phyloP scores from a whole-genome alignment of 2,329 filamentous ascomycete genomes.

The Penicillium digitatum region DNA sequence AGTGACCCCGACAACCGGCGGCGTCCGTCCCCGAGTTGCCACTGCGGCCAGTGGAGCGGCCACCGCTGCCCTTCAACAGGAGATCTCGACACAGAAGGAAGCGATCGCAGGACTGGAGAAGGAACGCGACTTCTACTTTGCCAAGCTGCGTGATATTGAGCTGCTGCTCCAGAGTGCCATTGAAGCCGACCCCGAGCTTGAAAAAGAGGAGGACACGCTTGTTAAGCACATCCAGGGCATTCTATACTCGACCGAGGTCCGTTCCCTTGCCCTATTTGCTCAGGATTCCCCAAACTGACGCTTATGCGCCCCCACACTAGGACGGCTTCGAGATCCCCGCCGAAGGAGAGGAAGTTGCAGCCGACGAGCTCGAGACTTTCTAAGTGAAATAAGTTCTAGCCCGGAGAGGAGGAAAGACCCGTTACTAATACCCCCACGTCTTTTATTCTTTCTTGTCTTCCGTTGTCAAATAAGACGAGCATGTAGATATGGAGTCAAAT shows the following conservation, averaged over 20 bases:
- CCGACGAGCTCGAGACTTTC: slow-evolving; percentile 43
- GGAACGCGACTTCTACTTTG: slow-evolving; percentile 98
- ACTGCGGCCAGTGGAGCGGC: slow-evolving; percentile 51
- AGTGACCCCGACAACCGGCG: slow-evolving; percentile 59
- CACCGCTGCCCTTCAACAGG: slow-evolving; percentile 70
- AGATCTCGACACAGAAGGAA: slow-evolving; percentile 88
- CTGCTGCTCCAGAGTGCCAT: slow-evolving; percentile 87
- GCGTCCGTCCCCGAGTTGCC: slow-evolving; percentile 45
- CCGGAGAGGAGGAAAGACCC: slow-evolving; percentile 11
- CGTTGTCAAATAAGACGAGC: slow-evolving; percentile 3
- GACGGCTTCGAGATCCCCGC: slow-evolving; percentile 74
- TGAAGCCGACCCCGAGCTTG: slow-evolving; percentile 85
- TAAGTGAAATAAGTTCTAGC: slow-evolving; percentile 17
- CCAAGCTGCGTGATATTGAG: slow-evolving; percentile 96
- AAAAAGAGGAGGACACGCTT: slow-evolving; percentile 87
- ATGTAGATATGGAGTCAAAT: slow-evolving; percentile 8
- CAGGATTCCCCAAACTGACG: neutral
- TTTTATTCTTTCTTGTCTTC: slow-evolving; percentile 5
- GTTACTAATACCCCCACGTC: slow-evolving; percentile 23
- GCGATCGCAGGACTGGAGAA: slow-evolving; percentile 92
- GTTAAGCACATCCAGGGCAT: slow-evolving; percentile 96
- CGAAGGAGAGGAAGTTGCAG: slow-evolving; percentile 56
- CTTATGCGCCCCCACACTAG: slow-evolving; percentile 10
- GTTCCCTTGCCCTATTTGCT: slow-evolving; percentile 7
- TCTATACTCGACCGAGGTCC: slow-evolving; percentile 87